A percentile compares a stretch with the other conserved stretches of the same genome.
Conservation (phyloP, 1,284 basidiomycete genomes). For the Cryptococcus hybrid region DNA sequence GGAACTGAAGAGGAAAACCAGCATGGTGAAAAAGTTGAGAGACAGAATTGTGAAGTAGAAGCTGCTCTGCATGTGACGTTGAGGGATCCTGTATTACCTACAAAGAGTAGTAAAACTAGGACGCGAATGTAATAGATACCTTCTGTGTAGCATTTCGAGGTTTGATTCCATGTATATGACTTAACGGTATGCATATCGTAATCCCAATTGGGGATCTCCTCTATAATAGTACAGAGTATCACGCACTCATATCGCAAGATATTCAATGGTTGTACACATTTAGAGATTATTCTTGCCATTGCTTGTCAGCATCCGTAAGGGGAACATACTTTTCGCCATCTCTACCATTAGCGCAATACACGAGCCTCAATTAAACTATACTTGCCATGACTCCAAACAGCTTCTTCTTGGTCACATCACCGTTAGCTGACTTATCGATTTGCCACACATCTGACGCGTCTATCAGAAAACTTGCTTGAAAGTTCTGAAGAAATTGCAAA, state of each 20-base stretch:
- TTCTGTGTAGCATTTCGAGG: too few species aligned
- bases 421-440: conserved; percentile 75
- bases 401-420: conserved; percentile 63
- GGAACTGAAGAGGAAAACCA: conserved; percentile 44
- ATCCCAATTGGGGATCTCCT: too few species aligned
- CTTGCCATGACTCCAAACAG: conserved; percentile 80
- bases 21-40: conserved; percentile 47
- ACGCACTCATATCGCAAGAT: too few species aligned
- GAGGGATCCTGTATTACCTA: too few species aligned
- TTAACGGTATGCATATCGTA: too few species aligned
- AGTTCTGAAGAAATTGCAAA: conserved; percentile 4
- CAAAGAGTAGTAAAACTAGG: too few species aligned
- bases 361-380: conserved; percentile 9
- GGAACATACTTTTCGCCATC: conserved; percentile 49
- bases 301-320: conserved; percentile 48
- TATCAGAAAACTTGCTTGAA: neutral
- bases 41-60: conserved; percentile 28
- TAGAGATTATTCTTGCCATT: conserved; percentile 24
- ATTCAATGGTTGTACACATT: too few species aligned
- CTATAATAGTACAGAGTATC: too few species aligned
- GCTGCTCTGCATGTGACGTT: too few species aligned
- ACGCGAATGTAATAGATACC: too few species aligned
- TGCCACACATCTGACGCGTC: conserved; percentile 61
- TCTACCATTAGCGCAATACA: neutral
- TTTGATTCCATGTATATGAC: too few species aligned